Percentiles rank a stretch among this genome's conserved stretches.
Evolutionary conservation across 1,139 yeast species (phyloP).

Genomic region (Debaryomycetaceae sp.): DNA sequence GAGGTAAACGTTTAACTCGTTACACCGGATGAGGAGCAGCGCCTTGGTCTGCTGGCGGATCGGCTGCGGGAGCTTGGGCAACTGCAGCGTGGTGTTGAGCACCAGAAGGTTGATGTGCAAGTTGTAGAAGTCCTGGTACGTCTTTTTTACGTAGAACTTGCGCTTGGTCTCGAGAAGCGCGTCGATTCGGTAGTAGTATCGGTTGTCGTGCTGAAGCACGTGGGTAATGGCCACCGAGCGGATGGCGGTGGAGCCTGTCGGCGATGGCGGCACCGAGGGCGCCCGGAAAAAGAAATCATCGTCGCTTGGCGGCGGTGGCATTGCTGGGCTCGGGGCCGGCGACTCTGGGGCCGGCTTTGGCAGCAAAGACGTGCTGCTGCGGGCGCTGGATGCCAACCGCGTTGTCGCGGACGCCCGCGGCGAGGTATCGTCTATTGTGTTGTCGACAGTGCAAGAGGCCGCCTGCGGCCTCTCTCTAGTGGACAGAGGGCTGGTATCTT

Average conservation of each 20-base stretch:
- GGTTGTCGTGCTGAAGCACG: slow-evolving; percentile 12
- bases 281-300: slow-evolving; percentile 9
- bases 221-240: slow-evolving; percentile 5
- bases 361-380: neutral
- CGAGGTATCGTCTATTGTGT: slow-evolving; percentile 1
- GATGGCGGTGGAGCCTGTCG: slow-evolving; percentile 2
- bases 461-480: too few species aligned
- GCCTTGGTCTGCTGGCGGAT: slow-evolving; percentile 14
- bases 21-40: slow-evolving; percentile 24
- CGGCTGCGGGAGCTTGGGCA: slow-evolving; percentile 40
- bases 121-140: slow-evolving; percentile 34
- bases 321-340: too few species aligned
- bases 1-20: slow-evolving; percentile 32
- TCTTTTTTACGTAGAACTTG: slow-evolving; percentile 24
- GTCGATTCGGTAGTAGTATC: slow-evolving; percentile 34
- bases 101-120: slow-evolving; percentile 23
- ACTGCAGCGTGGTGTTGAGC: slow-evolving; percentile 9
- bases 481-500: too few species aligned
- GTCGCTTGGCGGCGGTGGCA: slow-evolving; percentile 4
- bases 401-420: too few species aligned
- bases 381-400: neutral
- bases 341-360: slow-evolving; percentile 1
- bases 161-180: slow-evolving; percentile 20
- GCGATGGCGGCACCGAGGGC: slow-evolving; percentile 1
- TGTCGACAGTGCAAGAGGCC: too few species aligned